Evolutionary conservation across 768 basidiomycete genomes (phyloP), one percentile per base, ranked within the genome.

Genomic region (Amanita pseudoporphyria): DNA sequence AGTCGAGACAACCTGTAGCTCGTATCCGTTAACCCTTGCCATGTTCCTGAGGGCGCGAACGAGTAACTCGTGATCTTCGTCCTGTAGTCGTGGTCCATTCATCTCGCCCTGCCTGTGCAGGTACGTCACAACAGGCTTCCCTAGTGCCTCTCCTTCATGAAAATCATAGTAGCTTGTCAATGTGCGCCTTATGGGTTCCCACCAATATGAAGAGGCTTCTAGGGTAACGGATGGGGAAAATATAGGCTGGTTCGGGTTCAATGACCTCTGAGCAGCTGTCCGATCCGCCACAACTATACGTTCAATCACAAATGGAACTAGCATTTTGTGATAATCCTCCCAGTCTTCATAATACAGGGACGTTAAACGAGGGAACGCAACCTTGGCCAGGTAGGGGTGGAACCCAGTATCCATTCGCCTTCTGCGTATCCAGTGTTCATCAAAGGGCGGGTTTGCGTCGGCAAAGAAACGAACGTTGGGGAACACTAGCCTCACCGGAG

Each of bases 231-330:
- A 58, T 45, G 74, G 57, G 33, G 71, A 62, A 64, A 73, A 74
- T 5, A 61, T 58, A 9, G 76, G 74, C 19, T 71, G 64, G 14
- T 67, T 62, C 1, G 35, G 45, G 12, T 63, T 41, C 3, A 64
- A 30, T 2, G 54, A 54, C 9, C 55, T 52, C n/a, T 56, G 57
- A 2, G 87, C 82, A 0, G 84, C 85, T n/a, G 77, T 73, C 40
- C 82, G 70, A 58, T 94, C 90, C 0, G 81, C 82, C 30, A 96
- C 67, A 28, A 95, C 78, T 10, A 87, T 69, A 9, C 88, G 81
- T 55, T 87, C 83, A 47, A 89, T 66, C 14, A 92, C 57, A 61
- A 82, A 90, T 0, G 91, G 86, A 14, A 79, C 72, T 16, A 72
- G 70, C 57, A 88, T 77, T 51, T 74, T 71, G 32, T 74, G 71